These are phyloP conservation scores for Hippophae rhamnoides DNA, from an alignment of 306 rosid species.

Conservation along the genomic window DNA sequence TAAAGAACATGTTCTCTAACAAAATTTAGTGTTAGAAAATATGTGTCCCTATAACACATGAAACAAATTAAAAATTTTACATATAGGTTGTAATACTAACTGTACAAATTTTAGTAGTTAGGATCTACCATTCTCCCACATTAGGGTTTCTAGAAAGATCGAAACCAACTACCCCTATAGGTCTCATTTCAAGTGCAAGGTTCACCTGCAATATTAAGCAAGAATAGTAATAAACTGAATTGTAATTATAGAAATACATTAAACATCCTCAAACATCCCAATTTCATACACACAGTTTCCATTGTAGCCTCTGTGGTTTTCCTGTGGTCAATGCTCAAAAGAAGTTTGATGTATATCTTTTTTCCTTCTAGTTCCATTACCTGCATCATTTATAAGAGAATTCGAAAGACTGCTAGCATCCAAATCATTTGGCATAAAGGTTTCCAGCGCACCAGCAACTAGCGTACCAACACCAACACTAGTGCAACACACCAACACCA, in stretches of 20 bases:
- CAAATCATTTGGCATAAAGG: slow-evolving; percentile 33
- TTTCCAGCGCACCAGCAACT: no score
- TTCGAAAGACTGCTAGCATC: slow-evolving; percentile 15
- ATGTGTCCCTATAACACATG: slow-evolving; percentile 69
- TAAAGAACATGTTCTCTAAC: slow-evolving; percentile 71
- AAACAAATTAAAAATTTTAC: not conserved
- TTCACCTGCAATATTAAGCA: slow-evolving; percentile 35
- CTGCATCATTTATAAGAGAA: slow-evolving; percentile 20
- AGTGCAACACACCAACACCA: no score
- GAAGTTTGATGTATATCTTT: slow-evolving; percentile 23
- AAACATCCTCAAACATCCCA: slow-evolving; percentile 1
- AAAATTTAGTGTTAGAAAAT: slow-evolving; percentile 68
- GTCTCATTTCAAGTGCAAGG: slow-evolving; percentile 83
- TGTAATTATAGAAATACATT: not conserved
- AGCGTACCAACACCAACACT: no score
- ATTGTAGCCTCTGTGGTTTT: slow-evolving; percentile 76
- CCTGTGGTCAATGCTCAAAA: slow-evolving; percentile 66
- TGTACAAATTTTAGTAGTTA: not conserved
- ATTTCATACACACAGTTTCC: slow-evolving; percentile 69
- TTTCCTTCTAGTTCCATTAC: slow-evolving; percentile 35
- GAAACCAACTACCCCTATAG: slow-evolving; percentile 75
- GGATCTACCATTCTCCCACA: slow-evolving; percentile 75
- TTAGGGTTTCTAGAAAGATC: slow-evolving; percentile 91
- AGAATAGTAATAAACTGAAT: no score
- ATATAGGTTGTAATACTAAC: not conserved